Base-by-base conservation (phyloP, 2,329 filamentous ascomycete species). In the Polychaeton citri region DNA sequence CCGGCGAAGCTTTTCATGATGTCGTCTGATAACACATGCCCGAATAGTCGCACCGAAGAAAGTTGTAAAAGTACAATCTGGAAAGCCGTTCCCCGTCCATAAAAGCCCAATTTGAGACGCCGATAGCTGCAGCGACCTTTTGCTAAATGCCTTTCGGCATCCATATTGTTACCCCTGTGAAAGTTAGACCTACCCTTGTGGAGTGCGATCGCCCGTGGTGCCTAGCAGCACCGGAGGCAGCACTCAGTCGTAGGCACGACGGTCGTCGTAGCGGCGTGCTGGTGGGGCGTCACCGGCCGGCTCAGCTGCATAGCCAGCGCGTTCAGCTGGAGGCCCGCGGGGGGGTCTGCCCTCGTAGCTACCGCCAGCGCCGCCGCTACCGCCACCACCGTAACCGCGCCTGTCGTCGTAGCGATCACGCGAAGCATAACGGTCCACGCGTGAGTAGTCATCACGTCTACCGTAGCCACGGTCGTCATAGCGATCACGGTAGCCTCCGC, bases 401-500 rank as follows among this genome's bases (percentile, higher is more conserved):
- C 53, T 45, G 40, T 58, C 57, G 37, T 60, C 61, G 40, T 61
- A 56, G 43, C 60, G 57, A 45, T 61, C 58, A 42, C 55, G 48
- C 40, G 47, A 43, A 36, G 58, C 61, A 42, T 66, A 65, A 42
- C 67, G 63, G 43, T 70, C 68, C 41, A 64, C 61, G 43, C 64
- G 58, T 50, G 63, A 59, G 38, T 65, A 63, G 35, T 66, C 66
- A 43, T 73, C 68, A 39, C 74, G 72, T 43, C 76, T 72, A 45
- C 76, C 61, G 41, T 71, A 69, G 44, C 75, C 72, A 52, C 77
- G 72, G 41, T 79, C 75, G 43, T 80, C 77, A 49, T 73, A 72
- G 47, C 77, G 75, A 39, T 77, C 66, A 37, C 65, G 49, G 46
- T 64, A 66, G 21, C 51, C 49, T 43, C 57, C 50, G 33, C 59